A percentile compares a stretch with the other conserved stretches of the same genome.
Conservation (phyloP, 192 early-diverging fungal genomes). For the Coemansia furcata region DNA sequence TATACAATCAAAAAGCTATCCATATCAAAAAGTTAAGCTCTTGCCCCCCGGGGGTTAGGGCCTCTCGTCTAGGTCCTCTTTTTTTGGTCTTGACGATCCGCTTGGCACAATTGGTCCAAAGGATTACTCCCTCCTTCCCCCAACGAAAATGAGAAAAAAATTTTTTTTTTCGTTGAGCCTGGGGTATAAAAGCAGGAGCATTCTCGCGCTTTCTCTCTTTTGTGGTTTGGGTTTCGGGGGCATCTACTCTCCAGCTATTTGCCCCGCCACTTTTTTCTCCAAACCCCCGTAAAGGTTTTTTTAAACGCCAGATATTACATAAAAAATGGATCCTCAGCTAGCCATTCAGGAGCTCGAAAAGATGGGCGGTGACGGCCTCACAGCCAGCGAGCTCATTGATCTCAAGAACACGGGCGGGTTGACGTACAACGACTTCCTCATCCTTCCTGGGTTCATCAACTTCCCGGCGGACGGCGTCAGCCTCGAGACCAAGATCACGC, state of each 20-base stretch:
- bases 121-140: background rate
- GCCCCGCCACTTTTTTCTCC: constrained; percentile 13
- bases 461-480: constrained; percentile 80
- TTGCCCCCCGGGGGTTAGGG: background rate
- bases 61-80: background rate
- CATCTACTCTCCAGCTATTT: constrained; percentile 38
- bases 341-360: constrained; percentile 50
- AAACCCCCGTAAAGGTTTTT: background rate
- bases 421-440: constrained; percentile 98
- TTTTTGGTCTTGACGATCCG: background rate
- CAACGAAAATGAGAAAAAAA: background rate
- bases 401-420: constrained; percentile 77
- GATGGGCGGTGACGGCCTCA: constrained; percentile 73
- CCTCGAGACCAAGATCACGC: constrained; percentile 85
- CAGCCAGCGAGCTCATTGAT: constrained; percentile 82
- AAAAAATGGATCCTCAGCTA: constrained; percentile 35
- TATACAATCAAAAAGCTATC: no score
- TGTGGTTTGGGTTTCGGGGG: constrained; percentile 24
- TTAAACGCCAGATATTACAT: background rate
- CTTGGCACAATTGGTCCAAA: background rate
- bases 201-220: background rate
- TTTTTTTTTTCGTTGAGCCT: background rate
- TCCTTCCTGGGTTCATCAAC: constrained; percentile 94
- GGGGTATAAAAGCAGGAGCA: constrained; percentile 24
- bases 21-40: background rate